Percentiles rank a stretch among this genome's conserved stretches.
Conservation (phyloP, 2,329 filamentous ascomycete genomes). For the Grosmannia serpens region DNA sequence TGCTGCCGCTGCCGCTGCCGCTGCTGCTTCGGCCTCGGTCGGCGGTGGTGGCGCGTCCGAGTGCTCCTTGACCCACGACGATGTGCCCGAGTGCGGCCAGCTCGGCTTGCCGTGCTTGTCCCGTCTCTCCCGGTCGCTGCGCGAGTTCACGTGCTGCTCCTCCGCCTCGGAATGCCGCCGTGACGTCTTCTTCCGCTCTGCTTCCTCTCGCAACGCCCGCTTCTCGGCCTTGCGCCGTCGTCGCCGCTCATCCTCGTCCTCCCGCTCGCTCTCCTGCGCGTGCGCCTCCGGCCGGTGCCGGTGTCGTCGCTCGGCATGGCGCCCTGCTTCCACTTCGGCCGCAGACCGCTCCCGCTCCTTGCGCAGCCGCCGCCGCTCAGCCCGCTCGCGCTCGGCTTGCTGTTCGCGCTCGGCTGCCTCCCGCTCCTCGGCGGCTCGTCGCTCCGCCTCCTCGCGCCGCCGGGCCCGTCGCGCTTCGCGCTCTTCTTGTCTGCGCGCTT, state of each 20-base stretch:
- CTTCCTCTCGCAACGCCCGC: slow-evolving; percentile 30
- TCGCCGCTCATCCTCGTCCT: slow-evolving; percentile 43
- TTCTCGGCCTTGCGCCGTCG: slow-evolving; percentile 38
- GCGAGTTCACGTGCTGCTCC: slow-evolving; percentile 32
- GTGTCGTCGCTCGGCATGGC: slow-evolving; percentile 32
- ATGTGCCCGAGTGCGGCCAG: slow-evolving; percentile 54
- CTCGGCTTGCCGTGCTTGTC: slow-evolving; percentile 19
- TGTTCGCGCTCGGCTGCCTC: slow-evolving; percentile 28
- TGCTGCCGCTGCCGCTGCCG: slow-evolving; percentile 14
- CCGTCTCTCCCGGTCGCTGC: slow-evolving; percentile 25
- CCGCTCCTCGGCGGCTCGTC: slow-evolving; percentile 11
- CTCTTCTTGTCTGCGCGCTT: slow-evolving; percentile 42
- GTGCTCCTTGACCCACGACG: slow-evolving; percentile 55
- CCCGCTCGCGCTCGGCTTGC: slow-evolving; percentile 30
- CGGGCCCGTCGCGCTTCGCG: slow-evolving; percentile 37
- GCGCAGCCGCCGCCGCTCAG: slow-evolving; percentile 37
- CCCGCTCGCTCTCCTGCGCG: slow-evolving; percentile 17
- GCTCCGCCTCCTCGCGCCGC: slow-evolving; percentile 28
- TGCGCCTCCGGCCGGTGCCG: slow-evolving; percentile 32
- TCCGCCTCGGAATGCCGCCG: slow-evolving; percentile 31
- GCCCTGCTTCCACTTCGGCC: slow-evolving; percentile 34
- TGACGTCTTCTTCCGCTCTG: slow-evolving; percentile 23
- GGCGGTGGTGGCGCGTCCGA: slow-evolving; percentile 50
- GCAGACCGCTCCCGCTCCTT: slow-evolving; percentile 32
- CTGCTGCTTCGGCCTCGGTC: slow-evolving; percentile 14